phyloP scores from a whole-genome alignment of 192 early-diverging fungal genomes.

The Chytriomyces sp. region DNA sequence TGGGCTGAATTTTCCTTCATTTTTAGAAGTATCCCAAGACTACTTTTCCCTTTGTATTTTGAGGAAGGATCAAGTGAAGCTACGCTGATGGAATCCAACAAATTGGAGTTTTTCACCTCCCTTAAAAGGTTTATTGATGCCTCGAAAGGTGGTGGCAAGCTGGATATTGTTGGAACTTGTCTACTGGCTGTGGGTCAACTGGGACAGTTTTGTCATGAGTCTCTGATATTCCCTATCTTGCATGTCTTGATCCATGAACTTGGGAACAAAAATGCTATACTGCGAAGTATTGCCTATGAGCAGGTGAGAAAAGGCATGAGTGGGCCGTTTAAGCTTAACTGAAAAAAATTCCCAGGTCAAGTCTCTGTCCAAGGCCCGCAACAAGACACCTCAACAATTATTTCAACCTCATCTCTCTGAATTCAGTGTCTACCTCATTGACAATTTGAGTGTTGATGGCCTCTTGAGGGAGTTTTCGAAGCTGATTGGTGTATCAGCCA shows the following conservation, averaged over 20 bases:
- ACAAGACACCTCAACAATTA: constrained; percentile 21
- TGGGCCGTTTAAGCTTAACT: background rate
- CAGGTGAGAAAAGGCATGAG: constrained; percentile 13
- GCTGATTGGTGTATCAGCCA: constrained; percentile 18
- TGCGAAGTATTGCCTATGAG: constrained; percentile 23
- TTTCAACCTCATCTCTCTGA: constrained; percentile 24
- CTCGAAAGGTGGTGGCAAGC: background rate
- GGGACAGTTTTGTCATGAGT: constrained; percentile 27
- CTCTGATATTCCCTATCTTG: constrained; percentile 23
- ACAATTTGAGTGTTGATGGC: constrained; percentile 3
- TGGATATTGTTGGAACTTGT: constrained; percentile 11
- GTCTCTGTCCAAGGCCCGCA: constrained; percentile 19
- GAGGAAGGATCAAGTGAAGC: constrained; percentile 14
- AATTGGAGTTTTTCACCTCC: constrained; percentile 6
- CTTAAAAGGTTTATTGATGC: constrained; percentile 14
- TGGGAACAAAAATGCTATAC: constrained; percentile 4
- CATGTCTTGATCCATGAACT: constrained; percentile 25
- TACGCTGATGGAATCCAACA: constrained; percentile 15
- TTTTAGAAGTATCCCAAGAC: too few relatives aligned
- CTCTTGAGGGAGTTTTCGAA: constrained; percentile 26
- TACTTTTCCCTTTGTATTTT: too few relatives aligned
- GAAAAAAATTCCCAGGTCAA: constrained; percentile 6
- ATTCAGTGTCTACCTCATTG: constrained; percentile 39
- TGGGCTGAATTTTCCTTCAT: too few relatives aligned
- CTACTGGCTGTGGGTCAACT: constrained; percentile 12